Evolutionary conservation across 1,284 basidiomycete genomes (phyloP).

Genomic region (Tilletia caries): DNA sequence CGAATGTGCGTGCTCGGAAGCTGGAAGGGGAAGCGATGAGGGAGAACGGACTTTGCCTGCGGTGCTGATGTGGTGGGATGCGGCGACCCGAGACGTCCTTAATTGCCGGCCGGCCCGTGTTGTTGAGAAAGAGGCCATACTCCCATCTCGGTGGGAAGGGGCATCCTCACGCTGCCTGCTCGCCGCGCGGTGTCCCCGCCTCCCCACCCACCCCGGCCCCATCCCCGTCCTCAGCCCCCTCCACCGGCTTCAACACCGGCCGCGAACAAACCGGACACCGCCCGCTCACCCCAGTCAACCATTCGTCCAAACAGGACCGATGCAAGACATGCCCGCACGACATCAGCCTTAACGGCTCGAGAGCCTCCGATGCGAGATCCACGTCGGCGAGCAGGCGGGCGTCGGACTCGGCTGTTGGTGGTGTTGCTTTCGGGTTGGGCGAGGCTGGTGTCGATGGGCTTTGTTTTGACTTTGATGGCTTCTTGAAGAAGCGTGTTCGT

Average conservation of each 20-base stretch:
- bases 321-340: conserved; percentile 43
- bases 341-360: conserved; percentile 36
- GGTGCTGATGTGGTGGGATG: no score
- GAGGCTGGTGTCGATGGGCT: no score
- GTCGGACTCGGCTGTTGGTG: neutral
- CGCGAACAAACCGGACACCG: conserved; percentile 43
- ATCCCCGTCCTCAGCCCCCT: neutral
- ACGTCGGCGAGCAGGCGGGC: neutral
- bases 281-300: conserved; percentile 41
- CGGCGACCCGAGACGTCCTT: no score
- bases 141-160: no score
- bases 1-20: no score
- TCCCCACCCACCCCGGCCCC: conserved; percentile 15
- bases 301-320: conserved; percentile 37
- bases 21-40: no score
- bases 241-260: conserved; percentile 23
- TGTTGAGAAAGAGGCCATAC: no score
- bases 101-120: no score
- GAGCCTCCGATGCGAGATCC: neutral
- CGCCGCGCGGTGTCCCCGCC: neutral
- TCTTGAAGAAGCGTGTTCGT: no score
- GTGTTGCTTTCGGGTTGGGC: no score
- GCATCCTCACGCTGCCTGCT: neutral
- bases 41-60: no score
- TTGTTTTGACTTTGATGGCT: no score